Evolutionary conservation across 2,329 filamentous ascomycete species (phyloP).

Genomic region (Cytospora mali): DNA sequence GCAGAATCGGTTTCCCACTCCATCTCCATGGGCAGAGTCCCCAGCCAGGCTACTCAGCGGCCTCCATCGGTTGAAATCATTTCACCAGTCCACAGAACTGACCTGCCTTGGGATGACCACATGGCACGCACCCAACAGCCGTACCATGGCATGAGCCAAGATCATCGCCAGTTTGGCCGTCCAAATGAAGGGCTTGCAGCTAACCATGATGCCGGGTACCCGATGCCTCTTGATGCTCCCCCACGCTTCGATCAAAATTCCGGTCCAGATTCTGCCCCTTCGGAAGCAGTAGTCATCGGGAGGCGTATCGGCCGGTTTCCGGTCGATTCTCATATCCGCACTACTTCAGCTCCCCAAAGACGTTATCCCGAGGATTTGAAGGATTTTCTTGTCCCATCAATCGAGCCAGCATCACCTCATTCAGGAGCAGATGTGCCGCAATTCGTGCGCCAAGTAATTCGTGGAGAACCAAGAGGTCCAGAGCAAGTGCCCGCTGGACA

Average conservation of each 20-base stretch:
- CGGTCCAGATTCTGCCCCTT: slow-evolving; percentile 12
- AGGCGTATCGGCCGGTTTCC: slow-evolving; percentile 23
- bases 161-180: not conserved
- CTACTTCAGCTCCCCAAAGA: slow-evolving; percentile 27
- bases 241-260: not conserved
- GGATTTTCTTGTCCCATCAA: slow-evolving; percentile 50
- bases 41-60: slow-evolving; percentile 27
- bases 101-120: slow-evolving; percentile 20
- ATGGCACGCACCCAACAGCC: slow-evolving; percentile 26
- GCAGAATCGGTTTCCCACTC: slow-evolving; percentile 9
- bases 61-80: slow-evolving; percentile 23
- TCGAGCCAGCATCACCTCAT: slow-evolving; percentile 47
- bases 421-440: slow-evolving; percentile 21
- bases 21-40: slow-evolving; percentile 25
- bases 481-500: slow-evolving; percentile 30
- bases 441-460: slow-evolving; percentile 20
- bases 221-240: slow-evolving; percentile 4
- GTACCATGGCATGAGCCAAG: slow-evolving; percentile 6
- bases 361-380: slow-evolving; percentile 37
- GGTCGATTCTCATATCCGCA: slow-evolving; percentile 17
- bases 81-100: slow-evolving; percentile 22
- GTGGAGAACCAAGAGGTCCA: slow-evolving; percentile 16
- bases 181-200: slow-evolving; percentile 11
- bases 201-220: slow-evolving; percentile 13
- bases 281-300: slow-evolving; percentile 20